These are phyloP conservation scores for Cornus kousa DNA, from an alignment of 148 eudicot genomes.

Conservation along the genomic window DNA sequence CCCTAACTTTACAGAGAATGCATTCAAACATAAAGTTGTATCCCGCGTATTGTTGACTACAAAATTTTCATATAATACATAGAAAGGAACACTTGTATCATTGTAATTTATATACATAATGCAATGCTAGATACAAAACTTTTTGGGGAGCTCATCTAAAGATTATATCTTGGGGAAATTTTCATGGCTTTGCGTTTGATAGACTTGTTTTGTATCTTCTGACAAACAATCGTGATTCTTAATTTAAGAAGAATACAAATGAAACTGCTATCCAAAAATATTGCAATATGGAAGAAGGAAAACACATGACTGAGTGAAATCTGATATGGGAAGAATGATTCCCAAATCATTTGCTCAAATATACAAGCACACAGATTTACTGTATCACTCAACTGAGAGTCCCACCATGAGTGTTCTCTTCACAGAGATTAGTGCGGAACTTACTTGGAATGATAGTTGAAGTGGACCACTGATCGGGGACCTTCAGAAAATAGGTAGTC, in stretches of 20 bases:
- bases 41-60: neutral
- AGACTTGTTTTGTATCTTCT: conserved; percentile 18
- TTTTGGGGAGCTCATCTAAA: conserved; percentile 8
- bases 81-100: conserved; percentile 15
- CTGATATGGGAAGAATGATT: conserved; percentile 6
- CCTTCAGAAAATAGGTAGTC: conserved; percentile 90
- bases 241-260: conserved; percentile 6
- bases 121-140: conserved; percentile 11
- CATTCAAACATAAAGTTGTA: neutral
- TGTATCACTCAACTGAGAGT: conserved; percentile 32
- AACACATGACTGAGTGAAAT: conserved; percentile 8
- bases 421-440: conserved; percentile 55
- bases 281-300: neutral
- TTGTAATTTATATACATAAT: conserved; percentile 19
- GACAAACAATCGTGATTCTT: conserved; percentile 11
- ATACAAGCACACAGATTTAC: conserved; percentile 31
- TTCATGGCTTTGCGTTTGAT: conserved; percentile 1
- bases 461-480: conserved; percentile 93
- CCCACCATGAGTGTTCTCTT: conserved; percentile 48
- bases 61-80: neutral
- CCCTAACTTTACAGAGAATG: neutral
- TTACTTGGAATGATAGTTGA: conserved; percentile 46
- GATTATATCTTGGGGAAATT: conserved; percentile 12
- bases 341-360: conserved; percentile 20
- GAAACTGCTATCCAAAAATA: conserved; percentile 23